Base-by-base conservation (phyloP, 306 rosid species). In the Geum urbanum region DNA sequence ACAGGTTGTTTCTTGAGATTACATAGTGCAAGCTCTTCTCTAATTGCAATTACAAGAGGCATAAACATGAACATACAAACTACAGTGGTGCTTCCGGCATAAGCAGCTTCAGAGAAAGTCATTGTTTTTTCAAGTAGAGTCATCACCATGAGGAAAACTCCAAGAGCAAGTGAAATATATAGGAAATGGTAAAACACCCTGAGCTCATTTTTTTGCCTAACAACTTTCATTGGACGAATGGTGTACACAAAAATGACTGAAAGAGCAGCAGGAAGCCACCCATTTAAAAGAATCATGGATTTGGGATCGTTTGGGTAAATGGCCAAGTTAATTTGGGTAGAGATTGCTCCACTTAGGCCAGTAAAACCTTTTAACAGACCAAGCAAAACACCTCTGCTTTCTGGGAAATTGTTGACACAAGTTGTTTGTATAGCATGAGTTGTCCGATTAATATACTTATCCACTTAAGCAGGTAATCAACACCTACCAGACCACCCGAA, bases 371-470 rank as follows among this genome's bases (percentile, higher is more conserved):
- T 79, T 46, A 76, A 60, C 39, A 81, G 20, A 3, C 89, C 88
- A 47, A 84, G 9, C 66, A 76, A 50, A 0, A 76, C 56, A 6
- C 86, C 88, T 24, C 88, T 32, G n/a, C 79, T 74, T 37, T 81
- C 84, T 5, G 81, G 83, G 72, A 84, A 79, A 56, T 71, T 85
- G 52, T 77, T 85, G 49, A 85, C 81, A n/a, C 81, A 67, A 0
- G 86, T n/a, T n/a, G n/a, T n/a, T n/a, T n/a, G n/a, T n/a, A n/a
- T n/a, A n/a, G n/a, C n/a, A n/a, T n/a, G n/a, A n/a, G n/a, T n/a
- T n/a, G n/a, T n/a, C n/a, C n/a, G n/a, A n/a, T n/a, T n/a, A n/a
- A n/a, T n/a, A n/a, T n/a, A n/a, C n/a, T n/a, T n/a, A n/a, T n/a
- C n/a, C n/a, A n/a, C n/a, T n/a, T n/a, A n/a, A n/a, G n/a, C n/a